phyloP scores from a whole-genome alignment of 1,284 basidiomycete species.

The Apiotrichum porosum region DNA sequence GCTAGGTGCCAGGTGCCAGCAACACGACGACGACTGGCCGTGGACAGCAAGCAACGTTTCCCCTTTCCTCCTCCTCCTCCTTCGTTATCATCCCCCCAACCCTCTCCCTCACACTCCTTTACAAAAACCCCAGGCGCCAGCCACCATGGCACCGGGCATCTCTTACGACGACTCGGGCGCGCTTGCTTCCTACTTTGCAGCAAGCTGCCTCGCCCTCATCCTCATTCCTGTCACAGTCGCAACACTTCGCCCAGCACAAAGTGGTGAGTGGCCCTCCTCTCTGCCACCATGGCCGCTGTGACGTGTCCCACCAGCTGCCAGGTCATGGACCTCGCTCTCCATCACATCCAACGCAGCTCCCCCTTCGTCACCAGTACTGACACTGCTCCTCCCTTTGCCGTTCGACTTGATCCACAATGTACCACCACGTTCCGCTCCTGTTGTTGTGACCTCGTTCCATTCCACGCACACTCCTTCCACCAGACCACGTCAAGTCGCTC shows the following conservation, averaged over 20 bases:
- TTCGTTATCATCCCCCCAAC: not conserved
- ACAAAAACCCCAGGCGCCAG: constrained; percentile 5
- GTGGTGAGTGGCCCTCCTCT: constrained; percentile 35
- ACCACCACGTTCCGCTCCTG: not conserved
- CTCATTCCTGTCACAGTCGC: constrained; percentile 70
- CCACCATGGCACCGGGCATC: constrained; percentile 42
- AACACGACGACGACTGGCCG: too few relatives aligned
- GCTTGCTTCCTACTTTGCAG: constrained; percentile 82
- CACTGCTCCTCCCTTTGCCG: too few relatives aligned
- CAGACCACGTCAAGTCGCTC: constrained; percentile 29
- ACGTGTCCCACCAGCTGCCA: not conserved
- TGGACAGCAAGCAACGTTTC: not conserved
- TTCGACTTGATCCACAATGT: too few relatives aligned
- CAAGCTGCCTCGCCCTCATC: constrained; percentile 75
- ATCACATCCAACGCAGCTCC: too few relatives aligned
- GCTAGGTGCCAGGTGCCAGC: too few relatives aligned
- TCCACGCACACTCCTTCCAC: constrained; percentile 39
- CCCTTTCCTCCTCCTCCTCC: not conserved
- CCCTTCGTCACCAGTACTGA: too few relatives aligned
- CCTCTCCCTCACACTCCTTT: not conserved
- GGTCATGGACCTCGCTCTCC: too few relatives aligned
- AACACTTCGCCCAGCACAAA: constrained; percentile 40
- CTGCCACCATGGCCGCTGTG: not conserved
- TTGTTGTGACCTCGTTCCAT: not conserved
- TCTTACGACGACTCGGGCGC: constrained; percentile 80